phyloP scores from a whole-genome alignment of 2,329 filamentous ascomycete species.

The Botrytis squamosa region DNA sequence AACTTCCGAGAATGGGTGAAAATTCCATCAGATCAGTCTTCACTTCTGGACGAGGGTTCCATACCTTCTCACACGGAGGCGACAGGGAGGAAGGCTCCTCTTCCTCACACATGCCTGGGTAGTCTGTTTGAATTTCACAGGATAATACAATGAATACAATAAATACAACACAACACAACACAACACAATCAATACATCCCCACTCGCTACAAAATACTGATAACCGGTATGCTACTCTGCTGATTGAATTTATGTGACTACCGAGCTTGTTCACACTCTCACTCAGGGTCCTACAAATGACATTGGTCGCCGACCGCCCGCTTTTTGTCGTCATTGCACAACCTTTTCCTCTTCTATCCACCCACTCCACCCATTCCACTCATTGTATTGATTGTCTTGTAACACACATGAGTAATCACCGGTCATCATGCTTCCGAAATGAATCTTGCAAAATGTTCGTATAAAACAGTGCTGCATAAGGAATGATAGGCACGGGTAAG shows the following conservation, averaged over 20 bases:
- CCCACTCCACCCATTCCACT: neutral
- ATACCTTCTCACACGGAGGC: neutral
- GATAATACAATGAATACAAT: neutral
- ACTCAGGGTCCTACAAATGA: neutral
- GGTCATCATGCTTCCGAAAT: conserved; percentile 3
- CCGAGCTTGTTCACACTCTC: neutral
- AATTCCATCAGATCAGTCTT: neutral
- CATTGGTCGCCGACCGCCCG: conserved; percentile 14
- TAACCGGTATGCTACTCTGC: neutral
- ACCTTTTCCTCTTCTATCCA: conserved; percentile 5
- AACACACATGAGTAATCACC: conserved; percentile 2
- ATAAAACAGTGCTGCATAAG: neutral
- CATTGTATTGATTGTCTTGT: neutral
- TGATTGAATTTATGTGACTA: neutral
- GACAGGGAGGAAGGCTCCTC: neutral
- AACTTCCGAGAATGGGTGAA: neutral
- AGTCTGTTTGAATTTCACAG: neutral
- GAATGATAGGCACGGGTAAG: conserved; percentile 5
- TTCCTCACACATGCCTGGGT: too few species aligned
- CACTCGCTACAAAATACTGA: neutral
- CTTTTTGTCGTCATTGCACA: conserved; percentile 14
- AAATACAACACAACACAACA: neutral
- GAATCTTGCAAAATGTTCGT: neutral
- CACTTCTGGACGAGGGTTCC: neutral
- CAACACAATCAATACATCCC: too few species aligned